Base-by-base conservation (phyloP, 495 filamentous ascomycete genomes). In the Glonium stellatum region DNA sequence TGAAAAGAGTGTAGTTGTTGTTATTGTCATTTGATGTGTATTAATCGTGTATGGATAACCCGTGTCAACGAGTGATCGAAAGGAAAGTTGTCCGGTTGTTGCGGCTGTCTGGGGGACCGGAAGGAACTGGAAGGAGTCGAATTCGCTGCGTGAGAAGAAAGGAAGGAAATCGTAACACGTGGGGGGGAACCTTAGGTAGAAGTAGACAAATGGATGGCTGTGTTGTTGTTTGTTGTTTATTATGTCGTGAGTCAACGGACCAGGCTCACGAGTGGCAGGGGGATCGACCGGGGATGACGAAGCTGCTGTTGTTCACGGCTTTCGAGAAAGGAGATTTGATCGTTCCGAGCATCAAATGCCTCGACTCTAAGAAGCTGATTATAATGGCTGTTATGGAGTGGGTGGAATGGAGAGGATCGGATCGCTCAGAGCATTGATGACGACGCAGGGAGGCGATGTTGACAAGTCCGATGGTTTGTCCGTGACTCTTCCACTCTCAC, bases 91-190 rank as follows among this genome's bases (percentile, higher is more conserved):
- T 51, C 49, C 44, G 27, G 50, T 19, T 15, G 60, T 60, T 41
- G 54, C 25, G 54, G 59, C 52, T 27, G 57, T 58, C 52, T 59
- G 18, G 51, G 52, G 51, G 60, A 51, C 54, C 53, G 21, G 51
- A 48, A 57, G 52, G 27, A 31, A 31, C 6, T 3, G 27, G 27
- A 23, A 10, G 18, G 48, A 55, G 25, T 50, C 1, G 44, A 57
- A 58, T 54, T 67, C 65, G 67, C 65, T 64, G 65, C 65, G 67
- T 70, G 35, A 60, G 54, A 55, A 54, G 51, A 31, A 37, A 61
- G 51, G 42, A 37, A 61, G 61, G 52, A 62, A 66, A 22, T 70
- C 67, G 67, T 70, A 62, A 67, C 59, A 60, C 67, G 67, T 70
- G 54, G 57, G 60, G 37, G 52, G 53, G 47, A 31, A 31, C 27